Evolutionary conservation across 345 rosid genomes (phyloP), one percentile per base, ranked within the genome.

Genomic region (Noccaea bulbosa): DNA sequence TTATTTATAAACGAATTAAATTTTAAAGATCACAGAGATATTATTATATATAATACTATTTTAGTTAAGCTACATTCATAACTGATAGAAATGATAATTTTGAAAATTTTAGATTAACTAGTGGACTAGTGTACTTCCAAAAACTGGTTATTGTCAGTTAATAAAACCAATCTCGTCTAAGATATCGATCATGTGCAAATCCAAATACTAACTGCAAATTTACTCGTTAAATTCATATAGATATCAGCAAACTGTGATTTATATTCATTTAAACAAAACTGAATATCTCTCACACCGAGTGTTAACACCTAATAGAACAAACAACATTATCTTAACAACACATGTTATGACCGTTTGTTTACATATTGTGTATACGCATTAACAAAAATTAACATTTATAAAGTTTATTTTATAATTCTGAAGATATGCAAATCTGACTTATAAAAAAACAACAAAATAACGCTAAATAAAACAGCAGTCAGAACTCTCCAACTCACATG

Each of bases 251-350:
- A 16, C 1, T 58, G 65, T 30, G 40, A 41, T 30, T 38, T 58
- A 33, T 67, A 67, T 52, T 22, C 33, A 34, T 35, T 62, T 33
- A 68, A 27, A 68, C 57, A 51, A 52, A 67, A 40, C 35, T 56
- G 51, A 3, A 58, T 67, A 67, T 60, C 49, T 60, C 49, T 74
- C 78, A 58, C 78, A 58, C 41, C 57, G 56, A 51, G 57, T 37
- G 63, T 67, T 44, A 60, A 67, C 78, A 74, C 73, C 78, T 74
- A 74, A 74, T 68, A 74, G 51, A 60, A 61, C 78, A 74, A 68
- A 52, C 58, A 51, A 67, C 63, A 67, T 67, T 60, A 67, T 74
- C 69, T 61, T 67, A 60, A 38, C 2, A 44, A 52, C 78, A 75
- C 78, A 75, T 68, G 69, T 53, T 61, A 61, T 37, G 78, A 75